Base-by-base conservation (phyloP, 192 early-diverging fungal genomes). In the Haplosporangium gracile region DNA sequence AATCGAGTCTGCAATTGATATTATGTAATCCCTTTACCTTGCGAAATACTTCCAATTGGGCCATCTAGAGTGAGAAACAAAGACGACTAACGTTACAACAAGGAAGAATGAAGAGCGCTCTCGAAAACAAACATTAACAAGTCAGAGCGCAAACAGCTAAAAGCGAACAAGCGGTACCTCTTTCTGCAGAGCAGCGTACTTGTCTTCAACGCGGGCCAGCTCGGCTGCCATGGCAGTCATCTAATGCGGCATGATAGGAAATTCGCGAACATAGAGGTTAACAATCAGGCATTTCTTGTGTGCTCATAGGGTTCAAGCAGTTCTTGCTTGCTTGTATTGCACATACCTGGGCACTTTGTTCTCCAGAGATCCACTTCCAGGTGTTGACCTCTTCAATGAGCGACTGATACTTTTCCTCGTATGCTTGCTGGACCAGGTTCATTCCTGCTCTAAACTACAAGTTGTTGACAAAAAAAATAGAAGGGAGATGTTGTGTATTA, bases 341-440 rank as follows among this genome's bases (percentile, higher is more conserved):
- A 32, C 65, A 3, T 49, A 86, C 84, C 74, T 86, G 78, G 0
- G 63, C 79, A 49, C 75, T 77, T 38, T 81, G 84, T 18, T 86
- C 84, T 63, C 81, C 84, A 15, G 84, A 80, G 53, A 86, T 78
- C 78, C 84, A 81, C 47, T 86, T 86, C 84, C 84, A 86, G 1
- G 68, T 77, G 70, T 81, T 78, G 38, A 73, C 75, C 55, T 86
- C 84, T 18, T 86, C 84, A 22, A 78, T 29, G 16, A 86, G 72
- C 5, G 84, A 71, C 43, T 86, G 84, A 45, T 78, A 69, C 39
- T 80, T 80, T 18, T 86, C 84, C 57, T 86, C 79, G 68, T 86
- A 86, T 8, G 84, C 84, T 65, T 86, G 84, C 34, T 81, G 84
- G 34, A 86, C 63, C 36, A 86, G 36, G n/a, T 86, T 80, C 45